Evolutionary conservation across 2,329 filamentous ascomycete genomes (phyloP).

Genomic region (Akanthomyces dipterigenus): DNA sequence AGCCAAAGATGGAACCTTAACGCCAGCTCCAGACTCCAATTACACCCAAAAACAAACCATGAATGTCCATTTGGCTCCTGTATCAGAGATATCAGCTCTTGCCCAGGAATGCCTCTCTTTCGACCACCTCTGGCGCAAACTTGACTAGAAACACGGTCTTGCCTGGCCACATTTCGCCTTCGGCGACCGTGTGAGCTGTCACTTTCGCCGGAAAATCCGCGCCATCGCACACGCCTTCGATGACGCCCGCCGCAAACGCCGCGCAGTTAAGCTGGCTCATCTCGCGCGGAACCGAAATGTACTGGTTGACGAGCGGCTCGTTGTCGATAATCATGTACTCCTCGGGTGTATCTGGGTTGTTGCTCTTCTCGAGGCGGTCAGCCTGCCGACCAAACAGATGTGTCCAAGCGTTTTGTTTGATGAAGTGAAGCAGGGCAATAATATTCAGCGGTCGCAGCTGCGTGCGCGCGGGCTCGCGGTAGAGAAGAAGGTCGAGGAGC

Average conservation of each 20-base stretch:
- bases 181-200: conserved; percentile 72
- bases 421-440: conserved; percentile 87
- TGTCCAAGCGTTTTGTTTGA: conserved; percentile 86
- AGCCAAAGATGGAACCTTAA: not conserved
- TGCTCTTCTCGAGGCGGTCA: conserved; percentile 85
- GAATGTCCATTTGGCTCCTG: not conserved
- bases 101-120: conserved; percentile 77
- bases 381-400: conserved; percentile 88
- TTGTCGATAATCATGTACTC: conserved; percentile 99
- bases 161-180: conserved; percentile 85
- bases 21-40: conserved; percentile 2
- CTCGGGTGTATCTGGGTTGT: conserved; percentile 72
- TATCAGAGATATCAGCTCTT: conserved; percentile 34
- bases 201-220: conserved; percentile 84
- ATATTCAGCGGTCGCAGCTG: conserved; percentile 78
- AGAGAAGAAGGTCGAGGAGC: conserved; percentile 89
- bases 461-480: conserved; percentile 65
- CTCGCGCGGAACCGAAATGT: conserved; percentile 86
- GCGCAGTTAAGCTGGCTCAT: conserved; percentile 97
- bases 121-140: conserved; percentile 85
- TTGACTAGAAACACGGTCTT: conserved; percentile 94
- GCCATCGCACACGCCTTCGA: conserved; percentile 93
- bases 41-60: not conserved
- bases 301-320: conserved; percentile 90
- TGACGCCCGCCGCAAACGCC: conserved; percentile 87